Base-by-base conservation (phyloP, 176 grass and related monocot genomes). In the Eleusine indica region DNA sequence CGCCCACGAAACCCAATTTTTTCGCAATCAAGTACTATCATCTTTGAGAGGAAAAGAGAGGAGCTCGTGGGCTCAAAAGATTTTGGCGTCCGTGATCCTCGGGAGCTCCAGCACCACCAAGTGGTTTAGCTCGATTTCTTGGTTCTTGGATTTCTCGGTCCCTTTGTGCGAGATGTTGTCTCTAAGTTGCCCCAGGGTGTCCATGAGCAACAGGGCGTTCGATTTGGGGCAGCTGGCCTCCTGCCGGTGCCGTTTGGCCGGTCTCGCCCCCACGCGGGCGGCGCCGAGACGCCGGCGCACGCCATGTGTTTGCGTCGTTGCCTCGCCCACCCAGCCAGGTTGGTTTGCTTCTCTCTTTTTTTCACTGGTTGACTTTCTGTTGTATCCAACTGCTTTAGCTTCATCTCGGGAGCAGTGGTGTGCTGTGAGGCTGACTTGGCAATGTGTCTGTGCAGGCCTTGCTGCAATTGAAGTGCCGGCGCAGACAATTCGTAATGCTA, bases 251-350 rank as follows among this genome's bases (percentile, higher is more conserved):
- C 61, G 77, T 30, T 74, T 44, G 21, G 53, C 62, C 9, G 70
- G 71, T 70, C 52, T 76, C 70, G 11, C 62, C 1, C 43, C 13
- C 51, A 68, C 44, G 73, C 47, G 80, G 80, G 78, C 58, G 76
- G 49, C 65, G 52, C 81, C 70, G 58, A 89, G 71, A 82, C 85
- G 73, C 84, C 83, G 73, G 57, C 92, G 90, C 92, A 77, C 75
- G 19, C 70, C 80, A 64, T 90, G 86, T 90, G 92, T 91, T 95
- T 94, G 92, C 48, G 88, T 84, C 48, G 74, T 85, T 77, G 86
- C 94, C 91, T 88, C 84, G 66, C 42, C 89, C 71, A 77, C 86
- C 1, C 89, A 90, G 74, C 70, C 85, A 84, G 92, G 95, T 97
- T 63, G 42, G 32, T 82, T 42, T 6, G 19, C 29, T 3, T 74